A percentile compares a stretch with the other conserved stretches of the same genome.
phyloP scores from a whole-genome alignment of 192 early-diverging fungal species.

The Nowakowskiella sp. region DNA sequence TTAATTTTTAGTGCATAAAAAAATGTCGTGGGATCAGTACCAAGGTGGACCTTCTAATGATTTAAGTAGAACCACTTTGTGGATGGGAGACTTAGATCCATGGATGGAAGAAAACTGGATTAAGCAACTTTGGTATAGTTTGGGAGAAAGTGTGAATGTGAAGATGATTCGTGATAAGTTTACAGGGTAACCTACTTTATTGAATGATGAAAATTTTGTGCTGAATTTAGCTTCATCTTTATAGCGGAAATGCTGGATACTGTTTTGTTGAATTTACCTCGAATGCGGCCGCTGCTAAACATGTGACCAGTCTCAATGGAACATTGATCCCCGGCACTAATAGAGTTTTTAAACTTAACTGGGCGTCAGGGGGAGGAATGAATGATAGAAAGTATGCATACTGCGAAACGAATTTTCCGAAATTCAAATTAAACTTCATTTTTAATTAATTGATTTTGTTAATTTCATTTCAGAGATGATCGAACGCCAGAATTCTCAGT shows the following conservation, averaged over 20 bases:
- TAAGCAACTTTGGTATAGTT: conserved; percentile 68
- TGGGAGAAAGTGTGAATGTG: conserved; percentile 80
- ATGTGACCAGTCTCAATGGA: conserved; percentile 68
- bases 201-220: conserved; percentile 2
- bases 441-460: neutral
- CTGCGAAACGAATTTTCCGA: no score
- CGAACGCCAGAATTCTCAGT: conserved; percentile 76
- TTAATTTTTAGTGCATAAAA: no score
- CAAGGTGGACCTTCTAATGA: conserved; percentile 6
- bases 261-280: conserved; percentile 84
- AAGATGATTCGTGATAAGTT: conserved; percentile 93
- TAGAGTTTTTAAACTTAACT: conserved; percentile 85
- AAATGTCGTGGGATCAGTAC: no score
- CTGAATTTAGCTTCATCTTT: neutral
- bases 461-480: conserved; percentile 50
- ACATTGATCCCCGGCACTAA: conserved; percentile 69
- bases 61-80: conserved; percentile 31
- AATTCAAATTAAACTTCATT: no score
- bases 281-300: conserved; percentile 57
- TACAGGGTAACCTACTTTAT: no score
- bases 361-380: conserved; percentile 82
- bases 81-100: conserved; percentile 94
- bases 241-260: conserved; percentile 68
- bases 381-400: conserved; percentile 46
- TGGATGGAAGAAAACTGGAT: conserved; percentile 98